phyloP scores from a whole-genome alignment of 1,284 basidiomycete species.

The Fomitopsis schrenkii region DNA sequence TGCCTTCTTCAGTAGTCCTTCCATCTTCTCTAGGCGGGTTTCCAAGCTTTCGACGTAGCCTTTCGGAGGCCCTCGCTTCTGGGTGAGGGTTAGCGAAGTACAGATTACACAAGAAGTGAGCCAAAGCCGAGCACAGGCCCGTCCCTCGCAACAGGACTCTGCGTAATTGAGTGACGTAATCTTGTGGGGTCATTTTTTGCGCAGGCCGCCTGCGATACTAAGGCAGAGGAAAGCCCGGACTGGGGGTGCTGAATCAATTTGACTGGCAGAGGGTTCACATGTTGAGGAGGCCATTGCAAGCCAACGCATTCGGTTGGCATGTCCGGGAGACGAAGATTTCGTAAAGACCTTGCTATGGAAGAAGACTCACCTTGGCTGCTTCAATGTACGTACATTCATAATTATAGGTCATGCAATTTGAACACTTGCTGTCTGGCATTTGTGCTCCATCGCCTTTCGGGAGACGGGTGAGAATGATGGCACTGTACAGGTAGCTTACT shows the following conservation, averaged over 20 bases:
- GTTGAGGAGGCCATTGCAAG: too few species aligned
- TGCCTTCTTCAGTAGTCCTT: constrained; percentile 59
- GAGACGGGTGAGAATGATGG: not conserved
- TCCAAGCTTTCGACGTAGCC: constrained; percentile 77
- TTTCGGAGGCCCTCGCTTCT: constrained; percentile 85
- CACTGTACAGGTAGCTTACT: not conserved
- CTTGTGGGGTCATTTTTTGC: too few species aligned
- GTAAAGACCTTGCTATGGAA: not conserved
- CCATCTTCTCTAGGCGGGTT: constrained; percentile 67
- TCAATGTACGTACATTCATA: constrained; percentile 78
- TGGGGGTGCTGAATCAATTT: too few species aligned
- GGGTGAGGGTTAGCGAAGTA: constrained; percentile 1
- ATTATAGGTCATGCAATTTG: constrained; percentile 73
- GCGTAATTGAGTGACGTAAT: too few species aligned
- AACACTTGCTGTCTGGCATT: constrained; percentile 67
- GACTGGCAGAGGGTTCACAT: too few species aligned
- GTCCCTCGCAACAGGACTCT: too few species aligned
- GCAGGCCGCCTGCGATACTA: too few species aligned
- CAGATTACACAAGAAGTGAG: not conserved
- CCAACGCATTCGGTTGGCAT: too few species aligned
- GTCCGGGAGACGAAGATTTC: not conserved
- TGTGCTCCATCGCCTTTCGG: constrained; percentile 27
- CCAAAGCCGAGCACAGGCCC: too few species aligned
- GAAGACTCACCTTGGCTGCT: constrained; percentile 54
- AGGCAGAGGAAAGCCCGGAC: too few species aligned